phyloP scores from a whole-genome alignment of 352 stramenopile genomes.

The Albugo laibachii region DNA sequence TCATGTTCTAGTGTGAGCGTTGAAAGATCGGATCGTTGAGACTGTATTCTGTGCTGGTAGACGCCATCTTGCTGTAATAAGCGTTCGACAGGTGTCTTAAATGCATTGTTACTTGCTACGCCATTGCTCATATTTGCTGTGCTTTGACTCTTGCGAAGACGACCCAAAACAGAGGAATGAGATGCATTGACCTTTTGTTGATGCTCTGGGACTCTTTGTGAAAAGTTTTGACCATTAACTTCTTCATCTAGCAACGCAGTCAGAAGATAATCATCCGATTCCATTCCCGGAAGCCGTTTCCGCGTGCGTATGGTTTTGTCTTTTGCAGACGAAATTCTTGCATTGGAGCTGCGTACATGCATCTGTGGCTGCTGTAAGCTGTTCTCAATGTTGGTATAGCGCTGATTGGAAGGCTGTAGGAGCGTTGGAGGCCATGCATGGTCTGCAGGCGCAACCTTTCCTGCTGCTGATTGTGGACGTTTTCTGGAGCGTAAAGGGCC shows the following conservation, averaged over 20 bases:
- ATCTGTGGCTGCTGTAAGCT: conserved; percentile 9
- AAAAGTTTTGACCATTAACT: not conserved
- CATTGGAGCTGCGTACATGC: not conserved
- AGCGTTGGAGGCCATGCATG: not conserved
- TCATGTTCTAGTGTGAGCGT: conserved; percentile 24
- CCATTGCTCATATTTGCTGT: conserved; percentile 1
- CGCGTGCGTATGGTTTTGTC: no score
- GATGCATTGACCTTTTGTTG: no score
- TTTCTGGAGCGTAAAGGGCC: not conserved
- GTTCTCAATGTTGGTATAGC: no score
- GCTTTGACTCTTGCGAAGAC: not conserved
- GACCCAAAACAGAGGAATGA: no score
- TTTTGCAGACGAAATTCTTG: not conserved
- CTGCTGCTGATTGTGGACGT: conserved; percentile 1
- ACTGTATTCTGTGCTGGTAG: conserved; percentile 34
- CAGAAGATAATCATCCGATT: not conserved
- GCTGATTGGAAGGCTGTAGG: no score
- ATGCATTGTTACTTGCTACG: not conserved
- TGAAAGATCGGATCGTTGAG: conserved; percentile 31
- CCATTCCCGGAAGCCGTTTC: not conserved
- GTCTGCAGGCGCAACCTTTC: conserved; percentile 14
- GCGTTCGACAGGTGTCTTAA: conserved; percentile 33
- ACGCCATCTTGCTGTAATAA: conserved; percentile 41
- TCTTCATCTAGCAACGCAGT: not conserved
- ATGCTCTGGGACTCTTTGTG: no score